A percentile compares a stretch with the other conserved stretches of the same genome.
Evolutionary conservation across 176 grass and related monocot genomes (phyloP).

Genomic region (Ananas comosus): DNA sequence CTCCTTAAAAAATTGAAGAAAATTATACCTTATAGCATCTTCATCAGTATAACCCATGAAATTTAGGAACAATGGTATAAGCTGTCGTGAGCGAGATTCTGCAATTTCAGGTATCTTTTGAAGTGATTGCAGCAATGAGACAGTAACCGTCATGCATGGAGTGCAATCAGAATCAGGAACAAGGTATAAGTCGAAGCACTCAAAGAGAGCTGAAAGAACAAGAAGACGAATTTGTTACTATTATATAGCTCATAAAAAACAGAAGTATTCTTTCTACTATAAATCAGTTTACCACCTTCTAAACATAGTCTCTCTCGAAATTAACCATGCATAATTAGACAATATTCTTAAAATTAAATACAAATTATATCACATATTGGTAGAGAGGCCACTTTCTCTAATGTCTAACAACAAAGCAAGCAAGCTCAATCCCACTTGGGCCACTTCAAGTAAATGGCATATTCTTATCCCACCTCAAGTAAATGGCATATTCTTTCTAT

Average conservation of each 20-base stretch:
- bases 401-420: not conserved
- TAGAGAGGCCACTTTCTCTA: not conserved
- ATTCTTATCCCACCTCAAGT: not conserved
- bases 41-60: constrained; percentile 74
- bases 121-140: constrained; percentile 64
- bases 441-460: no score
- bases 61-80: constrained; percentile 81
- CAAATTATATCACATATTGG: not conserved
- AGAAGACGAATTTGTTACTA: not conserved
- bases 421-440: not conserved
- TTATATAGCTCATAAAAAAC: not conserved
- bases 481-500: no score
- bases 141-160: constrained; percentile 39
- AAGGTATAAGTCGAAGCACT: constrained; percentile 54
- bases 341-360: not conserved
- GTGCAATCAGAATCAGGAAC: constrained; percentile 55
- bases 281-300: no score
- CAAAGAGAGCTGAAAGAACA: constrained; percentile 48
- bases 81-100: constrained; percentile 73
- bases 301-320: not conserved
- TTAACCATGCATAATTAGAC: not conserved
- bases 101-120: constrained; percentile 87
- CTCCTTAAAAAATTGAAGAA: constrained; percentile 12
- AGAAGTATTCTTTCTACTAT: not conserved
- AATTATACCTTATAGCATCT: constrained; percentile 46